Conservation (phyloP, 225 moss, liverwort and hornwort genomes). For the Polytrichum formosum region DNA sequence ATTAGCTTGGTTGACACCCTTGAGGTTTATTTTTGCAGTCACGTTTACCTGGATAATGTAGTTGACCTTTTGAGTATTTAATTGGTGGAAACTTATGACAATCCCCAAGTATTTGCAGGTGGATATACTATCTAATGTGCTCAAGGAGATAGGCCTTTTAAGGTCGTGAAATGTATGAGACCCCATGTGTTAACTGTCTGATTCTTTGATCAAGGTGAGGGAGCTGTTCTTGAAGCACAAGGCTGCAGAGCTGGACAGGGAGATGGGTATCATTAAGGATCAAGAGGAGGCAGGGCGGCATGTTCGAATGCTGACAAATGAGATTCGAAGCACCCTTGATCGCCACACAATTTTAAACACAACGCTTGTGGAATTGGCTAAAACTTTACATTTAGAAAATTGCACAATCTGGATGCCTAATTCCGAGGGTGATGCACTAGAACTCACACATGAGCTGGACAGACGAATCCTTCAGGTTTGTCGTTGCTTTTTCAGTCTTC, state of each 20-base stretch:
- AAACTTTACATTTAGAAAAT: constrained; percentile 69
- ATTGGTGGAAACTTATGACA: no score
- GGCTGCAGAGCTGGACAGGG: constrained; percentile 82
- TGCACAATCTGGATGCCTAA: constrained; percentile 96
- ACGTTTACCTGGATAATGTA: no score
- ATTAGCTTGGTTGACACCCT: no score
- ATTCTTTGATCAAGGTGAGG: constrained; percentile 49
- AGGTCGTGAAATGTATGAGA: no score
- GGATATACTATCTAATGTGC: no score
- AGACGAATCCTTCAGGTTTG: constrained; percentile 68
- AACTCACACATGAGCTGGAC: constrained; percentile 80
- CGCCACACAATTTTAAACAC: constrained; percentile 89
- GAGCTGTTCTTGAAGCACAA: constrained; percentile 93
- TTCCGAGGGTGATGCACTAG: constrained; percentile 64
- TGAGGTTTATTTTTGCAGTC: no score
- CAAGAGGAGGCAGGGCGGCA: constrained; percentile 90
- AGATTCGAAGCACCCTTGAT: constrained; percentile 79
- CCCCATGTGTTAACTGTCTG: neutral
- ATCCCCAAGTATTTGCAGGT: no score
- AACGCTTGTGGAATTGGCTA: constrained; percentile 77
- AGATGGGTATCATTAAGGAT: constrained; percentile 85
- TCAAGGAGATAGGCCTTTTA: no score
- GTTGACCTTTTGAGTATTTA: no score
- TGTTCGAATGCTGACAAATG: constrained; percentile 83
- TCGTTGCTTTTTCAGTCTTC: no score